Evolutionary conservation across 2,329 filamentous ascomycete species (phyloP).

Genomic region (Cercospora brassicicola): DNA sequence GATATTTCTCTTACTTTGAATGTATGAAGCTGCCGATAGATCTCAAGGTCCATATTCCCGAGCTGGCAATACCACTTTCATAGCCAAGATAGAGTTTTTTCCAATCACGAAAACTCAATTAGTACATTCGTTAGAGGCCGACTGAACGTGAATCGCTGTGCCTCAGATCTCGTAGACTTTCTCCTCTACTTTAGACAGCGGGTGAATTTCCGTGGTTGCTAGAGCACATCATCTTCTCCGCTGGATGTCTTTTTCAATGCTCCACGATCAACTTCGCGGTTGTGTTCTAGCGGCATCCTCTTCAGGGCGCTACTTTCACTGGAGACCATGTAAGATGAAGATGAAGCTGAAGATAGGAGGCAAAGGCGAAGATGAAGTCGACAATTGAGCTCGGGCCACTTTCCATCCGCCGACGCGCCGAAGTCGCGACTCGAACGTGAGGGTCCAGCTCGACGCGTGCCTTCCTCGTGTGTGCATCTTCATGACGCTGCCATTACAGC

Average conservation of each 20-base stretch:
- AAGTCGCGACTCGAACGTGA: not conserved
- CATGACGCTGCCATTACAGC: constrained; percentile 6
- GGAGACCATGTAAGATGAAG: no score
- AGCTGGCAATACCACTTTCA: no score
- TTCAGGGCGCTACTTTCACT: no score
- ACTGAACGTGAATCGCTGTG: not conserved
- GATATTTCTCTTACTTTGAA: not conserved
- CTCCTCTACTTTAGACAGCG: not conserved
- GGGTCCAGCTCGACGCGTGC: not conserved
- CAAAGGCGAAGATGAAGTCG: no score
- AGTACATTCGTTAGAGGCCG: not conserved
- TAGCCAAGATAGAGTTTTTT: not conserved
- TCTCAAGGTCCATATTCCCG: no score
- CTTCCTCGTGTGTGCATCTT: not conserved
- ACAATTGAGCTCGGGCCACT: not conserved
- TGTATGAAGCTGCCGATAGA: not conserved
- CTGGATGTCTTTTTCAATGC: not conserved
- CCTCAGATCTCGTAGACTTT: not conserved
- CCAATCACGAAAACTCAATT: not conserved
- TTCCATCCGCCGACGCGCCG: not conserved
- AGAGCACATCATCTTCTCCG: not conserved
- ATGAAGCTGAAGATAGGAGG: no score
- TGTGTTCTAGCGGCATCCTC: no score
- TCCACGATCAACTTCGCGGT: no score
- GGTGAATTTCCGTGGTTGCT: not conserved